These are phyloP conservation scores for Diospyros kaki DNA, from an alignment of 148 eudicot genomes.

Conservation along the genomic window DNA sequence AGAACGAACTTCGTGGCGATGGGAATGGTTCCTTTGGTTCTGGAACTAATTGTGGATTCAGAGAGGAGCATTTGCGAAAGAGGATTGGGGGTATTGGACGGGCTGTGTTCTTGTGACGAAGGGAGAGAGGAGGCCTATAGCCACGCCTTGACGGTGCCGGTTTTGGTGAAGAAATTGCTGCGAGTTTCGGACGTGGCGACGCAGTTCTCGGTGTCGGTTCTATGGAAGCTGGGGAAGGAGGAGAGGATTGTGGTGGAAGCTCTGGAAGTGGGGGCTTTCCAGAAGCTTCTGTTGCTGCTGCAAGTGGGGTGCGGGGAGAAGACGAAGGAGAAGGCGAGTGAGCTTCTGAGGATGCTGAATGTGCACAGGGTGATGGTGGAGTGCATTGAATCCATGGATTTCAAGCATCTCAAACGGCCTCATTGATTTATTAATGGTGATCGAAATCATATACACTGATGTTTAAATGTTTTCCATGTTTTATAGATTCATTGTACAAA, in stretches of 20 bases:
- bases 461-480: no score
- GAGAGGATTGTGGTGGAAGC: conserved; percentile 51
- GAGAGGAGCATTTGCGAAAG: conserved; percentile 58
- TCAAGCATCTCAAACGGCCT: conserved; percentile 63
- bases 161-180: conserved; percentile 68
- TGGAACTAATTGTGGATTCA: conserved; percentile 56
- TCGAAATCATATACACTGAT: no score
- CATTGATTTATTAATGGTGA: conserved; percentile 23
- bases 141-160: conserved; percentile 51
- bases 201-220: conserved; percentile 52
- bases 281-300: conserved; percentile 62
- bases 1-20: conserved; percentile 20
- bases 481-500: no score
- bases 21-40: conserved; percentile 43
- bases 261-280: conserved; percentile 79
- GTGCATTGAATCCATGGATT: conserved; percentile 73
- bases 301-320: conserved; percentile 62
- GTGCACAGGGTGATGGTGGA: conserved; percentile 44
- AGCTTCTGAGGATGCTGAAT: conserved; percentile 61
- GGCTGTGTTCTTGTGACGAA: conserved; percentile 25
- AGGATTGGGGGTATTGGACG: conserved; percentile 56
- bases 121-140: conserved; percentile 40
- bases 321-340: conserved; percentile 61
- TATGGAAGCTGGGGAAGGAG: conserved; percentile 49
- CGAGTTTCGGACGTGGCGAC: conserved; percentile 70